Evolutionary conservation across 805 yeast species (phyloP).

Genomic region (Candida chauliodis): DNA sequence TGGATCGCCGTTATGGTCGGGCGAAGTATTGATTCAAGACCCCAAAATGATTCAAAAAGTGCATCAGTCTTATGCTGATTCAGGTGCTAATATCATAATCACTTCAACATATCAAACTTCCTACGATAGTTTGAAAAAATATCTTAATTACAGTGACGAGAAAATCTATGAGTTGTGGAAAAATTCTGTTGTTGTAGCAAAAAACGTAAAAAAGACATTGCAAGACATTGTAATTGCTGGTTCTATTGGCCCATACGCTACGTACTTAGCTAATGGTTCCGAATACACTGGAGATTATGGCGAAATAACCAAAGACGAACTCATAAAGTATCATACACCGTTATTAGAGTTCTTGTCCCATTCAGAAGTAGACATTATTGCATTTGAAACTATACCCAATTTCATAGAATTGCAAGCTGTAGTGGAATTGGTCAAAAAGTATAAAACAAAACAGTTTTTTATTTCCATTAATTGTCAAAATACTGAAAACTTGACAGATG

Average conservation of each 20-base stretch:
- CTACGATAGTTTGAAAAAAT: conserved; percentile 31
- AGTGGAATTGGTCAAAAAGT: conserved; percentile 25
- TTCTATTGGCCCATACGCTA: conserved; percentile 77
- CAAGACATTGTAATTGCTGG: conserved; percentile 44
- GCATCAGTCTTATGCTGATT: conserved; percentile 47
- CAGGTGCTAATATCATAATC: conserved; percentile 54
- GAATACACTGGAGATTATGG: conserved; percentile 71
- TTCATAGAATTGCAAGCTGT: conserved; percentile 53
- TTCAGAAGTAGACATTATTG: conserved; percentile 51
- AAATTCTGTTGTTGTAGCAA: conserved; percentile 21
- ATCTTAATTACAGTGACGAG: conserved; percentile 15
- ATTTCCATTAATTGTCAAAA: conserved; percentile 33
- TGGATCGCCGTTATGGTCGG: conserved; percentile 58
- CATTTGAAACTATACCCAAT: conserved; percentile 72
- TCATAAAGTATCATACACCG: conserved; percentile 50
- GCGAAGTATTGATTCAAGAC: conserved; percentile 43
- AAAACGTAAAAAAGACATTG: conserved; percentile 13
- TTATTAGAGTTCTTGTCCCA: conserved; percentile 33
- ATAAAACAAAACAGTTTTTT: conserved; percentile 40
- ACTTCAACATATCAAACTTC: conserved; percentile 64
- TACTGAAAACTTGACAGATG: conserved; percentile 24
- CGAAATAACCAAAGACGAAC: conserved; percentile 31
- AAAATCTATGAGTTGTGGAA: conserved; percentile 20
- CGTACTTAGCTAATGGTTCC: conserved; percentile 60
- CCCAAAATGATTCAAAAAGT: conserved; percentile 44